A percentile compares a stretch with the other conserved stretches of the same genome.
These are phyloP conservation scores for Sphagnum tenellum DNA, from an alignment of 225 moss, liverwort and hornwort species.

Conservation along the genomic window DNA sequence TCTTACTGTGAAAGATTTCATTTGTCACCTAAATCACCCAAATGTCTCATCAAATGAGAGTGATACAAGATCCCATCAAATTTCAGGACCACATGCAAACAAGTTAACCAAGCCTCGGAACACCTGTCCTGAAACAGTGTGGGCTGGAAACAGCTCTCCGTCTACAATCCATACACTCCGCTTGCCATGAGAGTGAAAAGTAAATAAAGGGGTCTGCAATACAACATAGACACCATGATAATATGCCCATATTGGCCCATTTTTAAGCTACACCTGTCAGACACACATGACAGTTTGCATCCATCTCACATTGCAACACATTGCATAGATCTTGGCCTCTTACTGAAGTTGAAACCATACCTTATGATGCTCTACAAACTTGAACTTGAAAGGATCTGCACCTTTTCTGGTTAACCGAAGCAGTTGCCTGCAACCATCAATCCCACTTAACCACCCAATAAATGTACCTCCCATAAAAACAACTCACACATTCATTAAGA, in stretches of 20 bases:
- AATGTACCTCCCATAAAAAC: no score
- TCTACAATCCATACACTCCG: slow-evolving; percentile 84
- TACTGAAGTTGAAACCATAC: slow-evolving; percentile 14
- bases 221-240: no score
- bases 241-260: no score
- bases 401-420: slow-evolving; percentile 68
- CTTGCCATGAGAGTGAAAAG: slow-evolving; percentile 57
- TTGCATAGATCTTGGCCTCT: neutral
- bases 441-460: neutral
- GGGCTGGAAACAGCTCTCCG: slow-evolving; percentile 84
- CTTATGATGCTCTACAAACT: slow-evolving; percentile 81
- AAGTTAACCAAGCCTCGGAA: slow-evolving; percentile 75
- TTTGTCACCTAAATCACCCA: no score
- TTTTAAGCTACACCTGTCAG: no score
- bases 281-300: no score
- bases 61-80: slow-evolving; percentile 10
- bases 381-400: slow-evolving; percentile 80
- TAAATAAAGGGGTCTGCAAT: slow-evolving; percentile 81
- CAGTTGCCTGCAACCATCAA: slow-evolving; percentile 55
- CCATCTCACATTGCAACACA: neutral
- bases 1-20: no score
- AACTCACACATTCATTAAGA: no score
- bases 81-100: slow-evolving; percentile 85
- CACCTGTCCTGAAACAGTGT: slow-evolving; percentile 73
- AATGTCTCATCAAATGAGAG: no score